These are phyloP conservation scores for Alternaria arbusti DNA, from an alignment of 2,329 filamentous ascomycete species.

Conservation along the genomic window DNA sequence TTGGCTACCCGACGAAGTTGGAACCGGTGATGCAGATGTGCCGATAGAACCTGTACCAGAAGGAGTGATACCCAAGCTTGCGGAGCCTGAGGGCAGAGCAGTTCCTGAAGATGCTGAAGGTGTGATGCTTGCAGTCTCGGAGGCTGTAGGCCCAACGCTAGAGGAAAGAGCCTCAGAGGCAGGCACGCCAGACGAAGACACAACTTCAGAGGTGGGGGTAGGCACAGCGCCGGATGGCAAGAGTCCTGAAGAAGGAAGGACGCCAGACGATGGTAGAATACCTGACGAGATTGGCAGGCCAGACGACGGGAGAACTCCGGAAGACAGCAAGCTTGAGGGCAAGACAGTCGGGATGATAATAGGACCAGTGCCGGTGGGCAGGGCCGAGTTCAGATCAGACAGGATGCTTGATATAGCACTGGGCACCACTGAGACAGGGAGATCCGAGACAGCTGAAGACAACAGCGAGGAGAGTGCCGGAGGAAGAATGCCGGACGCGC, in stretches of 20 bases:
- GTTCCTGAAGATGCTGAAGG: background rate
- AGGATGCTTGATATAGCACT: conserved; percentile 25
- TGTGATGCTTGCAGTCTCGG: conserved; percentile 13
- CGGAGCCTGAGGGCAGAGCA: background rate
- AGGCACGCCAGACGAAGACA: conserved; percentile 14
- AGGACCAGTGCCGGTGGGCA: conserved; percentile 24
- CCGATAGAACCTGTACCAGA: conserved; percentile 12
- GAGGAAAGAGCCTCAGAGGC: conserved; percentile 13
- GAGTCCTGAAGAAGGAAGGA: conserved; percentile 11
- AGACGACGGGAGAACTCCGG: conserved; percentile 5
- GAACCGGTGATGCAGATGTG: conserved; percentile 11
- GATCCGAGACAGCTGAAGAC: conserved; percentile 24
- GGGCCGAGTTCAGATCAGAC: conserved; percentile 19
- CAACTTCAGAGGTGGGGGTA: conserved; percentile 8
- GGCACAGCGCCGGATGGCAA: conserved; percentile 8
- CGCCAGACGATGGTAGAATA: conserved; percentile 6
- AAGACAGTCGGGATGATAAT: conserved; percentile 7
- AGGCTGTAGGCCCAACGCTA: conserved; percentile 10
- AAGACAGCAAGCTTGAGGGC: conserved; percentile 18
- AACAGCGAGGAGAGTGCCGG: conserved; percentile 23
- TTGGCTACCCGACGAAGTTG: conserved; percentile 7
- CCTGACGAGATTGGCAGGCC: conserved; percentile 6
- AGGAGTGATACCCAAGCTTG: conserved; percentile 10
- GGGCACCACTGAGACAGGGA: conserved; percentile 25
- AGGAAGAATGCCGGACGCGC: conserved; percentile 23